Percentiles rank a stretch among this genome's conserved stretches.
These are phyloP conservation scores for Solanum tacnaense DNA, from an alignment of 257 asterid genomes.

Conservation along the genomic window DNA sequence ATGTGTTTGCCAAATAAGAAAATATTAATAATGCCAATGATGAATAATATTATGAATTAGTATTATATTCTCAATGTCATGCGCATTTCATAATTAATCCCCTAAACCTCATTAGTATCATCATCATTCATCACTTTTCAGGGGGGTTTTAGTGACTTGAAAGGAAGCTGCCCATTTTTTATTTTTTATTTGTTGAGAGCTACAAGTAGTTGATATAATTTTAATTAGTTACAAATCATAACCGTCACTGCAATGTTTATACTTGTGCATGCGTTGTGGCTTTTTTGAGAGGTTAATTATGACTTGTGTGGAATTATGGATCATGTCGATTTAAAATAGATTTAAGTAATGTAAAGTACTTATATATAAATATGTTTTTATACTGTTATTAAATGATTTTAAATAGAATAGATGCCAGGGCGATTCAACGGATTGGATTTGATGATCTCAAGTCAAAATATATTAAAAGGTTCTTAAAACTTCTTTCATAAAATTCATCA, in stretches of 20 bases:
- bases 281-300: background rate
- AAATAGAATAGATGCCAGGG: background rate
- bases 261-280: background rate
- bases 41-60: background rate
- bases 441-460: too few species aligned
- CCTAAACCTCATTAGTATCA: background rate
- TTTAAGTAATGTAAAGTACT: too few species aligned
- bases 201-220: background rate
- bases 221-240: background rate
- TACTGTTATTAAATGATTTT: background rate
- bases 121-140: background rate
- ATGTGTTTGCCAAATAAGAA: background rate
- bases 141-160: background rate
- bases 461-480: background rate
- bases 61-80: background rate
- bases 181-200: background rate
- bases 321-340: background rate
- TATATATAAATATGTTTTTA: background rate
- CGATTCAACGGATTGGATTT: background rate
- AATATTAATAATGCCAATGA: background rate
- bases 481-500: background rate
- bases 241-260: background rate
- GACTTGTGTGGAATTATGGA: background rate
- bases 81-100: background rate
- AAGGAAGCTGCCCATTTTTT: background rate